Base-by-base conservation (phyloP, 106 monocot genomes). In the Dioscorea alata region DNA sequence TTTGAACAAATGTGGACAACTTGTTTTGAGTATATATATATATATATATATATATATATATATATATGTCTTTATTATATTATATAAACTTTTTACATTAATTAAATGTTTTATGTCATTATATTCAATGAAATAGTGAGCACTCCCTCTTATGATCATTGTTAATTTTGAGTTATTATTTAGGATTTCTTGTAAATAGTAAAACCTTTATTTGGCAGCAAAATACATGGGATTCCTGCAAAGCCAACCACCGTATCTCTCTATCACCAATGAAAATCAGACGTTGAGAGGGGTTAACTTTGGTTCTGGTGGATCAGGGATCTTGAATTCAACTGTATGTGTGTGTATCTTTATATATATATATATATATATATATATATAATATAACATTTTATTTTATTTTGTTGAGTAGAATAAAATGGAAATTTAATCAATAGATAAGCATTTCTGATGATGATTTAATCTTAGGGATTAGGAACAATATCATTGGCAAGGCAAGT, bases 301-400 rank as follows among this genome's bases (percentile, higher is more conserved):
- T 61, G 80, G 70, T 51, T 80, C 80, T 4, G 75, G 69, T 3
- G 80, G 71, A 13, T 75, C 75, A 14, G 80, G 80, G 42, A 71
- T 80, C 48, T 59, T 80, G 8, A 74, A 80, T 25, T 16, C 24
- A 48, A 80, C 80, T 51, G 79, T 73, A 73, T 60, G 42, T 23
- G 1, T 23, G 10, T 42, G n/a, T 34, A 34, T 34, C 4, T 7
- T 34, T 3, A 7, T 34, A 7, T 34, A 7, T 34, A 34, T 34
- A 34, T 34, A 7, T 34, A 28, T 28, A 3, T 35, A 8, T n/a
- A 42, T 24, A 10, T 35, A 56, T 63, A 22, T 34, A 63, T 51
- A 51, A 51, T 4, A 51, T 17, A 1, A 2, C 1, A 51, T 13
- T 51, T 13, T 51, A 12, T 51, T 17, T 51, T 18, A 23, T 49